A percentile compares a stretch with the other conserved stretches of the same genome.
These are phyloP conservation scores for Vitis rupestris DNA, from an alignment of 164 flowering plant genomes.

Conservation along the genomic window DNA sequence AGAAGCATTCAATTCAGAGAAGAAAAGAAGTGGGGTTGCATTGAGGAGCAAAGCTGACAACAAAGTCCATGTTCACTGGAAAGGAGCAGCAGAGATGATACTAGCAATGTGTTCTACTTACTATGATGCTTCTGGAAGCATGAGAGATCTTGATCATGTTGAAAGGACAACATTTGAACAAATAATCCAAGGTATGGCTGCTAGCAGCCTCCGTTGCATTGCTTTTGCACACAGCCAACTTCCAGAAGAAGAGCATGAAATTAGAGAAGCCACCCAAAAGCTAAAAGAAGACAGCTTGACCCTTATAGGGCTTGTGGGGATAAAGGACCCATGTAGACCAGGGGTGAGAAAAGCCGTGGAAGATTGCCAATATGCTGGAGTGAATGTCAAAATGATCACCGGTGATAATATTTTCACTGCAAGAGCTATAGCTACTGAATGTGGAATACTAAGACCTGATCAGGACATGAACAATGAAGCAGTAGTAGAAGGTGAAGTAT, in stretches of 20 bases:
- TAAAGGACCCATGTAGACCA: constrained; percentile 61
- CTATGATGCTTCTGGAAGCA: constrained; percentile 31
- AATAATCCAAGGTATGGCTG: constrained; percentile 62
- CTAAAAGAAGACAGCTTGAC: constrained; percentile 33
- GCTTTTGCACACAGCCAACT: constrained; percentile 49
- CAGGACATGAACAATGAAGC: constrained; percentile 21
- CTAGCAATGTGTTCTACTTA: constrained; percentile 53
- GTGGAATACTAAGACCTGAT: constrained; percentile 45
- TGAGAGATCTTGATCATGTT: constrained; percentile 18
- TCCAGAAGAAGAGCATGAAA: constrained; percentile 6
- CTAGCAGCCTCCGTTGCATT: constrained; percentile 61
- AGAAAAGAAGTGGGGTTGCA: constrained; percentile 52
- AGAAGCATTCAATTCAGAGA: constrained; percentile 63
- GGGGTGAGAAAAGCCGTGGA: constrained; percentile 54
- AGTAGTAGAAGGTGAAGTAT: constrained; percentile 52
- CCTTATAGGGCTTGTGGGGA: constrained; percentile 48
- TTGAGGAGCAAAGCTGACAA: constrained; percentile 25
- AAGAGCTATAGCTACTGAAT: constrained; percentile 60
- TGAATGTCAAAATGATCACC: constrained; percentile 57
- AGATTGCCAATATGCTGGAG: constrained; percentile 51
- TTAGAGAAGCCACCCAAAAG: constrained; percentile 2
- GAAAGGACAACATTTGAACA: constrained; percentile 24
- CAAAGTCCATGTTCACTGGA: constrained; percentile 50
- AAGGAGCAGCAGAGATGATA: constrained; percentile 70
- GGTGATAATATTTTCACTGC: constrained; percentile 70